Evolutionary conservation across 176 grass and related monocot genomes (phyloP), one percentile per base, ranked within the genome.

Genomic region (Eremochloa ophiuroides): DNA sequence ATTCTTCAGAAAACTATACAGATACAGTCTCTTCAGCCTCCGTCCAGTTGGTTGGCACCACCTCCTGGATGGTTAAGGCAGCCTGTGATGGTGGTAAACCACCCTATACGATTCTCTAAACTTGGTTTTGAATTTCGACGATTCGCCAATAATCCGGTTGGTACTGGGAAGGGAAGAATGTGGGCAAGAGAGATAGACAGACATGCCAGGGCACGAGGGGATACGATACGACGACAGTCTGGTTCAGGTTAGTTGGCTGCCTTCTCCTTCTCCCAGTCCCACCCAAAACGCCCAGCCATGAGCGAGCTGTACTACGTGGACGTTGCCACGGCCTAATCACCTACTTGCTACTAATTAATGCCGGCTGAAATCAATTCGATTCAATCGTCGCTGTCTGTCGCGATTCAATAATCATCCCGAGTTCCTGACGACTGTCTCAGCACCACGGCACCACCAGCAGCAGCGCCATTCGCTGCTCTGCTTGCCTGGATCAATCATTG

Each of bases 401-500:
- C 73, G 47, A 90, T 86, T 71, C 8, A 78, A 10, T 67, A 13
- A 38, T 59, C 81, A 65, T 17, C 25, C 63, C 8, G 63, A 70
- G 44, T 13, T 47, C 26, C 27, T 6, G 26, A 29, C 59, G 12
- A 62, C 22, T 1, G 8, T 1, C 37, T 7, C 37, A 42, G 8
- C 10, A 42, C 8, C 11, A 11, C 41, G n/a, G n/a, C 11, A 2
- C 41, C 11, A 43, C 2, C 8, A 9, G 11, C 41, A 39, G 39
- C 72, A 44, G 33, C 41, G 39, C 44, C 55, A 44, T 44, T 70
- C 7, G 68, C 23, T 28, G 51, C 51, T 23, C 30, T 73, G 75
- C 63, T 15, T 78, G 70, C 51, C 40, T 20, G 62, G 73, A 51
- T 83, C 79, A 86, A 90, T 86, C 80, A 89, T 85, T 53, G 82